phyloP scores from a whole-genome alignment of 2,329 filamentous ascomycete genomes.

The Drechmeria coniospora region DNA sequence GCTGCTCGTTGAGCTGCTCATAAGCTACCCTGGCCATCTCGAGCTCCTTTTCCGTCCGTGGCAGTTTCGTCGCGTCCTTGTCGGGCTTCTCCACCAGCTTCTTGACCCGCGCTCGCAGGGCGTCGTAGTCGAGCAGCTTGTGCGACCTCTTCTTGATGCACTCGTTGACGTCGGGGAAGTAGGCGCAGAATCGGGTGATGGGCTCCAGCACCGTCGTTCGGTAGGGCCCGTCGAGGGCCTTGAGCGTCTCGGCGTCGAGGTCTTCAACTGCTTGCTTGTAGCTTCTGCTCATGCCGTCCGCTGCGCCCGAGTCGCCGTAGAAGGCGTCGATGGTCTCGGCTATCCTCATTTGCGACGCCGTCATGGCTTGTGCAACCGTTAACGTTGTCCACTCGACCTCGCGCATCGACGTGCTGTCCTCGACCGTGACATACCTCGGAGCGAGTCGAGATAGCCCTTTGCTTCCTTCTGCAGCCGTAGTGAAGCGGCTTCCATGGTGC shows the following conservation, averaged over 20 bases:
- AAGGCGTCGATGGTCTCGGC: conserved; percentile 99
- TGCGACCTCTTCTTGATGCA: conserved; percentile 98
- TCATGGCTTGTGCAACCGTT: conserved; percentile 58
- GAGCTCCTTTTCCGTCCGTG: conserved; percentile 88
- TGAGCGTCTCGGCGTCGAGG: conserved; percentile 94
- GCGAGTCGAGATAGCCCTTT: conserved; percentile 90
- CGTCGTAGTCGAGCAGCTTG: conserved; percentile 96
- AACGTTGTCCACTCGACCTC: no score
- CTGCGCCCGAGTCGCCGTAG: conserved; percentile 89
- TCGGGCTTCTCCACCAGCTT: conserved; percentile 95
- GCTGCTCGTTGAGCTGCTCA: conserved; percentile 92
- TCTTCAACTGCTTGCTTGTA: conserved; percentile 99
- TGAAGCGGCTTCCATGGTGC: conserved; percentile 91
- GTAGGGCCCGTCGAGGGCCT: conserved; percentile 92
- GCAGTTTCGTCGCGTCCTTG: conserved; percentile 94
- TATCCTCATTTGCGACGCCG: conserved; percentile 96
- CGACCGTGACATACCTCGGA: conserved; percentile 60
- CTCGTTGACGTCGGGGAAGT: conserved; percentile 98
- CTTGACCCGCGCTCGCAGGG: conserved; percentile 90
- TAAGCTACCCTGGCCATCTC: conserved; percentile 89
- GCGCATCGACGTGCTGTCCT: no score
- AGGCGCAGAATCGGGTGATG: conserved; percentile 89
- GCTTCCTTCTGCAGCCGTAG: conserved; percentile 91
- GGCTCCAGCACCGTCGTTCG: conserved; percentile 87
- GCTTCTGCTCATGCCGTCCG: conserved; percentile 85